Evolutionary conservation across 768 basidiomycete species (phyloP), one percentile per base, ranked within the genome.

Genomic region (Leccinum fibrillosum): DNA sequence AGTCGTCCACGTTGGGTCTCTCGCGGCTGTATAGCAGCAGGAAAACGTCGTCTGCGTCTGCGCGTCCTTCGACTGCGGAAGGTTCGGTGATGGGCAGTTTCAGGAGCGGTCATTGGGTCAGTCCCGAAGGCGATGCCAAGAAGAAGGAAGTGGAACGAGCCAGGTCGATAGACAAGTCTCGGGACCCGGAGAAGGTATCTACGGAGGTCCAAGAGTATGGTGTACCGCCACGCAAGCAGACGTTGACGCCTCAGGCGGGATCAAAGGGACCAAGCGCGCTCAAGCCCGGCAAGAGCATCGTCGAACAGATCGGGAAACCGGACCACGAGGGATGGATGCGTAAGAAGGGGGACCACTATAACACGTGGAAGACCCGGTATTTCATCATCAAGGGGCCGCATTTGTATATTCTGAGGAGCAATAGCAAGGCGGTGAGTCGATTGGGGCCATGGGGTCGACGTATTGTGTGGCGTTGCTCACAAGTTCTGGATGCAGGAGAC

Each of bases 271-370:
- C 71, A 37, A 77, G 74, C 21, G 70, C 76, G 3, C 69, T 86
- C 60, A 82, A 80, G 65, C 79, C 78, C 30, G 90, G 90, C 0
- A 78, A 80, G 70, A 92, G 85, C 58, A 89, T 97, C 51, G 72
- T 97, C 55, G 86, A 92, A 55, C 92, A 96, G 74, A 94, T 99
- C 60, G 97, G 96, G 4, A 82, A 82, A 25, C 85, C 93, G 15
- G 97, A 99, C 74, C 86, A 91, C 70, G 78, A 81, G 32, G 97
- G 97, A 7, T 98, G 92, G 88, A 88, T 99, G 89, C 83, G 90
- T 69, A 99, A 98, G 82, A 92, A 87, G 77, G 92, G 92, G 1
- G 97, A 97, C 49, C 78, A 88, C 62, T 98, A 97, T 72, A 94
- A 92, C 65, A 78, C 82, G 19, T 99, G 97, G 97, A 98, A 97